Evolutionary conservation across 805 yeast species (phyloP), one percentile per base, ranked within the genome.

Genomic region (Hanseniaspora guilliermondii): DNA sequence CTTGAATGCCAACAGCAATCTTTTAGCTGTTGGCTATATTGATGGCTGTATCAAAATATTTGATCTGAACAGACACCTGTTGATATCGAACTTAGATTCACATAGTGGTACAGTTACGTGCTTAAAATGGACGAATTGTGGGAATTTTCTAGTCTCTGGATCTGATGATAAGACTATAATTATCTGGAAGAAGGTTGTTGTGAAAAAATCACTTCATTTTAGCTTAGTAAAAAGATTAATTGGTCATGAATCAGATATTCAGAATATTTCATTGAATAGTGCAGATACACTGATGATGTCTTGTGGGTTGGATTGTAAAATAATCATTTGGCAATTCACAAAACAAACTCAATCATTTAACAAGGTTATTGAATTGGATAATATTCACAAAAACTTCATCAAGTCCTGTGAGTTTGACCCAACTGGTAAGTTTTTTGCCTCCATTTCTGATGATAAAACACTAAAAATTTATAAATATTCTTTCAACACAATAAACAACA

Each of bases 401-500:
- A 93, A 93, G 68, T 97, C 98, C 56, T 86, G 93, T 12, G 91
- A 91, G 1, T 93, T 93, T 68, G 99, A 93, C 65, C 99, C 99
- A 0, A 98, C 98, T 2, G 88, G 88, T 67, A 93, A 93, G 69
- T 93, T 87, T 67, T 93, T 93, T 71, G 97, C 96, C 7, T 91
- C 99, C 0, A 89, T 94, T 22, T 85, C 96, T 1, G 99, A 93
- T 68, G 99, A 93, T 68, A 75, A 98, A 63, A 84, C 96, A 0
- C 81, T 91, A 48, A 76, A 95, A 56, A 79, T 93, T 27, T 86
- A 91, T 65, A 74, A 97, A 56, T 93, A 89, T 66, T 87, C 87
- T 60, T 79, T 82, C 56, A 76, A 80, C 12, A 33, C 19, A 2
- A 37, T 47, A 8, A 78, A 84, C 5, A 67, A 67, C 5, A 94